phyloP scores from a whole-genome alignment of 1,284 basidiomycete genomes.

The Sphagnurus paluster region DNA sequence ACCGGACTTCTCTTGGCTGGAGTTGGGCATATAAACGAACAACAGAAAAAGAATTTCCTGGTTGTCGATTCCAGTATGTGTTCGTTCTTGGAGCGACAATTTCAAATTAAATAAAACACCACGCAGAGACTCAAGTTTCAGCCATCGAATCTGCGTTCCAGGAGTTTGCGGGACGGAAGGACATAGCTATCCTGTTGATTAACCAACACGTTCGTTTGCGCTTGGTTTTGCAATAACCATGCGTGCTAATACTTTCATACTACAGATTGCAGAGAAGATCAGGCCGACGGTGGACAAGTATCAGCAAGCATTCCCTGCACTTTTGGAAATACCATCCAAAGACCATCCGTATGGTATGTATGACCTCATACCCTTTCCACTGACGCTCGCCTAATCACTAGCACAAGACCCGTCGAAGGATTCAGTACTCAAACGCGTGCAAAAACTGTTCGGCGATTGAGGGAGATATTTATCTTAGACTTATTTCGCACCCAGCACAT shows the following conservation, averaged over 20 bases:
- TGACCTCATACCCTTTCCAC: slow-evolving; percentile 1
- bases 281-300: slow-evolving; percentile 94
- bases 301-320: slow-evolving; percentile 92
- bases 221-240: not conserved
- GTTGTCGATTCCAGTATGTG: slow-evolving; percentile 83
- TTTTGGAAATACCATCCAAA: slow-evolving; percentile 97
- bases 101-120: not conserved
- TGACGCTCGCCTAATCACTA: slow-evolving; percentile 1
- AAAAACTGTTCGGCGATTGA: slow-evolving; percentile 92
- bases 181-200: slow-evolving; percentile 93
- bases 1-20: slow-evolving; percentile 92
- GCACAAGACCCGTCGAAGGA: slow-evolving; percentile 91
- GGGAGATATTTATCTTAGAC: slow-evolving; percentile 7
- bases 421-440: slow-evolving; percentile 94
- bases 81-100: not conserved
- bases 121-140: slow-evolving; percentile 82
- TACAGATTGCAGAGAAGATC: slow-evolving; percentile 93
- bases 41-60: slow-evolving; percentile 95
- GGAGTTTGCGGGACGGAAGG: slow-evolving; percentile 89
- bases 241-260: slow-evolving; percentile 6
- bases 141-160: slow-evolving; percentile 89
- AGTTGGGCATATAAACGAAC: slow-evolving; percentile 84
- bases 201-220: slow-evolving; percentile 86
- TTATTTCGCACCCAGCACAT: not conserved
- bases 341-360: slow-evolving; percentile 86